These are phyloP conservation scores for Venturia carpophila DNA, from an alignment of 2,329 filamentous ascomycete species.

Conservation along the genomic window DNA sequence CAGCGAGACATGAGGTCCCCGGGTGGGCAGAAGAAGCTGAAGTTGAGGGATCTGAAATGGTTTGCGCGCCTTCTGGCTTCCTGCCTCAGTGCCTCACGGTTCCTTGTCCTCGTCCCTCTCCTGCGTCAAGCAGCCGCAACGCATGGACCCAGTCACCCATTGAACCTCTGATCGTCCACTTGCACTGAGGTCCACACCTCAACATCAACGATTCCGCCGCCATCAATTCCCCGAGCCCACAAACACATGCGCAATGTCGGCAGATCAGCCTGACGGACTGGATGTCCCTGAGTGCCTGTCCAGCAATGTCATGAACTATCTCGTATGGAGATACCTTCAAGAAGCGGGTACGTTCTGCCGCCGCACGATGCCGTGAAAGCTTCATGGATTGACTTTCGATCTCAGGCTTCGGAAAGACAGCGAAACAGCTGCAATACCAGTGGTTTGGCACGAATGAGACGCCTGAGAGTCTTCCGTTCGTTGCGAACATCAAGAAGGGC, in stretches of 20 bases:
- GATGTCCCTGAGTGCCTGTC: constrained; percentile 8
- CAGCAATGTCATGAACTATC: constrained; percentile 19
- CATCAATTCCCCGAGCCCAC: neutral
- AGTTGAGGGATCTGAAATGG: neutral
- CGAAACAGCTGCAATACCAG: constrained; percentile 52
- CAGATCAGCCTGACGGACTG: constrained; percentile 4
- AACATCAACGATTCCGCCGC: constrained; percentile 10
- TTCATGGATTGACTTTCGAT: constrained; percentile 24
- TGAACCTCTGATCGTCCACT: neutral
- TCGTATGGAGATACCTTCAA: constrained; percentile 19
- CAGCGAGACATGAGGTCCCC: neutral
- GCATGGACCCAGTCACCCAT: neutral
- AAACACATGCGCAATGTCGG: constrained; percentile 30
- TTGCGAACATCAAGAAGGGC: constrained; percentile 50
- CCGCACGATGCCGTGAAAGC: constrained; percentile 26
- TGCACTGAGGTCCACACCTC: neutral
- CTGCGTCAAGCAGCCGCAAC: neutral
- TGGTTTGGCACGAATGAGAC: constrained; percentile 47
- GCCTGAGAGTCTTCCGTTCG: constrained; percentile 54
- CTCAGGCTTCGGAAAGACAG: constrained; percentile 50
- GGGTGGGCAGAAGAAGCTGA: neutral
- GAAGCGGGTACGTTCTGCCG: constrained; percentile 42
- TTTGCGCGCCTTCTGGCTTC: neutral
- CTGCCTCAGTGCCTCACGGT: neutral
- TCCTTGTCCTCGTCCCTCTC: neutral